Percentiles rank a stretch among this genome's conserved stretches.
Evolutionary conservation across 495 filamentous ascomycete genomes (phyloP).

Genomic region (Penicillium silybi): DNA sequence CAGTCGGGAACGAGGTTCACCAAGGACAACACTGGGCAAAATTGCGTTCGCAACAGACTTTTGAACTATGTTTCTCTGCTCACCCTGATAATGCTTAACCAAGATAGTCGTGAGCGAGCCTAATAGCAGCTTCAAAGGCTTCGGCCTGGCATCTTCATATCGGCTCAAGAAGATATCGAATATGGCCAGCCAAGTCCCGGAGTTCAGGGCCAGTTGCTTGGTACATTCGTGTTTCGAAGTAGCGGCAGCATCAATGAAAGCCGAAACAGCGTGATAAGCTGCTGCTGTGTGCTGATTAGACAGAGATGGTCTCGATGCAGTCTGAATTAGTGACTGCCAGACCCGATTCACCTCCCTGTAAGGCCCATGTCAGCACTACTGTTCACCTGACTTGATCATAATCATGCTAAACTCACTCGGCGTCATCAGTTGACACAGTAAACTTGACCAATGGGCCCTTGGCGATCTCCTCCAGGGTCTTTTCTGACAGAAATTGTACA

Average conservation of each 20-base stretch:
- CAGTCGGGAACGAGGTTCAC: slow-evolving; percentile 37
- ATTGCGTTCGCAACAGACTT: slow-evolving; percentile 21
- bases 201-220: slow-evolving; percentile 41
- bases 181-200: slow-evolving; percentile 51
- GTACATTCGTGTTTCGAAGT: slow-evolving; percentile 32
- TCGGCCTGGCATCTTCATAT: slow-evolving; percentile 68
- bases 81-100: slow-evolving; percentile 41
- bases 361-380: slow-evolving; percentile 5
- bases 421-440: slow-evolving; percentile 29
- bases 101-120: slow-evolving; percentile 53
- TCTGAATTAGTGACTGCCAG: slow-evolving; percentile 36
- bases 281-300: slow-evolving; percentile 38
- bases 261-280: slow-evolving; percentile 44
- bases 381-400: slow-evolving; percentile 27
- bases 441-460: slow-evolving; percentile 41
- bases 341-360: slow-evolving; percentile 36
- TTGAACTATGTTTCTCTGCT: slow-evolving; percentile 19
- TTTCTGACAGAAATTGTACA: slow-evolving; percentile 38
- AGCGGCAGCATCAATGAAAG: slow-evolving; percentile 44
- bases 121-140: slow-evolving; percentile 71
- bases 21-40: slow-evolving; percentile 36
- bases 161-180: slow-evolving; percentile 71
- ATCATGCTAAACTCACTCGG: slow-evolving; percentile 22
- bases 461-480: slow-evolving; percentile 33
- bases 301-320: slow-evolving; percentile 35